These are phyloP conservation scores for Citrus hindsii DNA, from an alignment of 345 rosid genomes.

Conservation along the genomic window DNA sequence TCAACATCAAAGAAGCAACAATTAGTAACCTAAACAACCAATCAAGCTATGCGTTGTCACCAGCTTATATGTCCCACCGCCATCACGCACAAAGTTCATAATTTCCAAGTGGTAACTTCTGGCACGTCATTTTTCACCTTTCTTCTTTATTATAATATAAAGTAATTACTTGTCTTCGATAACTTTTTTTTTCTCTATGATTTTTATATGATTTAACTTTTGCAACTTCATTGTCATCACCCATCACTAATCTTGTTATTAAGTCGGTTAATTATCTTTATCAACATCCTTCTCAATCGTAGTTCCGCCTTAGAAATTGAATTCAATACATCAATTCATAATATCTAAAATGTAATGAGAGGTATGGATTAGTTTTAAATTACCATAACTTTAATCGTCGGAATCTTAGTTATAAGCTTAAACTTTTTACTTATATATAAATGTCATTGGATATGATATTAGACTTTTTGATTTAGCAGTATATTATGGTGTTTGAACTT, in stretches of 20 bases:
- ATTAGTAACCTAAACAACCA: constrained; percentile 8
- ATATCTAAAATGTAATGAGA: background rate
- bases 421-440: no score
- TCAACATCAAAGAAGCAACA: background rate
- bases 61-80: constrained; percentile 7
- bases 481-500: background rate
- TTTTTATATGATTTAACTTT: background rate
- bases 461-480: background rate
- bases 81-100: background rate
- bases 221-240: background rate
- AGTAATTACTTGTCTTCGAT: background rate
- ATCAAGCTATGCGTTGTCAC: constrained; percentile 6
- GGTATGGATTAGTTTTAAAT: background rate
- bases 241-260: background rate
- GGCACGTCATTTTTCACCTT: constrained; percentile 5
- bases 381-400: background rate
- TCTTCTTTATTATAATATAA: background rate
- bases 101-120: constrained; percentile 4
- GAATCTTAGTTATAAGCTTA: background rate
- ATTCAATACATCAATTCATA: no score
- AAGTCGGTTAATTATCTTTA: background rate
- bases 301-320: no score
- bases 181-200: background rate
- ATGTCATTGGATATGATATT: background rate
- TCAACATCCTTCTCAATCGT: background rate